Conservation (phyloP, 116 monocot species). For the Zostera marina region DNA sequence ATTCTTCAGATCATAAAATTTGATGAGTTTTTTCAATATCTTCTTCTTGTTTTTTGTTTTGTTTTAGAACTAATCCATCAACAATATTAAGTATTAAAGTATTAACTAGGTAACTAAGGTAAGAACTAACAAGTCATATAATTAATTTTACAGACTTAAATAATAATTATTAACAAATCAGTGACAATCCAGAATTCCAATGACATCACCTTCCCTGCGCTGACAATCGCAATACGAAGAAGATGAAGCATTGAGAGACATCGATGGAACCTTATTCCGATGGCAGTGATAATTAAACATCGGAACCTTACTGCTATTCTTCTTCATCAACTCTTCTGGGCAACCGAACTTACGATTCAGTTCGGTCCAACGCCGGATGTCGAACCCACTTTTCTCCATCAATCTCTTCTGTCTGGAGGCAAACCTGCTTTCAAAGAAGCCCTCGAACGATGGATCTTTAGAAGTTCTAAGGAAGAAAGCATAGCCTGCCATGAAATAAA, state of each 20-base stretch:
- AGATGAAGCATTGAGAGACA: neutral
- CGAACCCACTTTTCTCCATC: slow-evolving; percentile 36
- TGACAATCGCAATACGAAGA: neutral
- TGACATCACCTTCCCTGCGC: too few relatives aligned
- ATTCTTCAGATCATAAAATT: too few relatives aligned
- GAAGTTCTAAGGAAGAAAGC: slow-evolving; percentile 71
- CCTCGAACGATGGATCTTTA: slow-evolving; percentile 77
- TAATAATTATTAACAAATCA: neutral
- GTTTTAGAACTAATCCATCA: too few relatives aligned
- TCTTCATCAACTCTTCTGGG: neutral
- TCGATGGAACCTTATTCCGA: neutral
- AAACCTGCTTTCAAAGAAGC: slow-evolving; percentile 67
- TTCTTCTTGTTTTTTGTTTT: too few relatives aligned
- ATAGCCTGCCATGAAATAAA: slow-evolving; percentile 51
- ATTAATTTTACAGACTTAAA: too few relatives aligned
- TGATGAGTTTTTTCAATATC: too few relatives aligned
- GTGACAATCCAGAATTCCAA: neutral
- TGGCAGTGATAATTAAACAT: neutral
- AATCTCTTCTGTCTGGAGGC: slow-evolving; percentile 50
- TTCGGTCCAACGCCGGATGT: slow-evolving; percentile 25
- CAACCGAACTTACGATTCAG: neutral
- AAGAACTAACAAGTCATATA: too few relatives aligned
- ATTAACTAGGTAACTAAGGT: too few relatives aligned
- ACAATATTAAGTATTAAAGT: too few relatives aligned
- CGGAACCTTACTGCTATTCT: neutral